These are phyloP conservation scores for Kazachstania psychrophila DNA, from an alignment of 805 yeast species.

Conservation along the genomic window DNA sequence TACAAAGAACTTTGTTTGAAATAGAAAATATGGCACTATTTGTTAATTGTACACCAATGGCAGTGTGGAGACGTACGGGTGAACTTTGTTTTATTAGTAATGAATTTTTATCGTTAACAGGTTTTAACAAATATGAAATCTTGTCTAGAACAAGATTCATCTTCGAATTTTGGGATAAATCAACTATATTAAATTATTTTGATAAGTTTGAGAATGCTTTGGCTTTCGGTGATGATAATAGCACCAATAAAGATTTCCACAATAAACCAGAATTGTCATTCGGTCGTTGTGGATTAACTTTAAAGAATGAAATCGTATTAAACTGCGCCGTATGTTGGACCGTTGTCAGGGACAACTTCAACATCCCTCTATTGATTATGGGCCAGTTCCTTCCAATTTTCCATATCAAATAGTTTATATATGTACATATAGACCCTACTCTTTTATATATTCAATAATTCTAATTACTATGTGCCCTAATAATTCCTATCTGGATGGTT, in stretches of 20 bases:
- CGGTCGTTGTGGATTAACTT: conserved; percentile 32
- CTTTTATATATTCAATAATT: too few species aligned
- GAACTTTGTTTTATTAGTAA: conserved; percentile 73
- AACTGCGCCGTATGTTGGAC: conserved; percentile 80
- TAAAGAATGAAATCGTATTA: conserved; percentile 34
- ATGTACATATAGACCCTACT: too few species aligned
- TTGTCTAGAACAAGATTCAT: conserved; percentile 56
- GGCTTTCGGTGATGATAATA: conserved; percentile 40
- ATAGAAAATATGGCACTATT: conserved; percentile 40
- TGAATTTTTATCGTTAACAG: conserved; percentile 62
- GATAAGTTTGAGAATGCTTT: conserved; percentile 52
- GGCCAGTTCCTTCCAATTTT: conserved; percentile 62
- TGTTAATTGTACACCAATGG: conserved; percentile 62
- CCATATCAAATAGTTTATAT: too few species aligned
- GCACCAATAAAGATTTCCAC: not conserved
- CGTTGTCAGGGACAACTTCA: conserved; percentile 72
- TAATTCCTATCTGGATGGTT: too few species aligned
- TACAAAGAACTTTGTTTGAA: conserved; percentile 50
- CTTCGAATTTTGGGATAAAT: conserved; percentile 76
- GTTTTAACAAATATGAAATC: conserved; percentile 49
- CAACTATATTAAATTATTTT: conserved; percentile 62
- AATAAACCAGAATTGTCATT: conserved; percentile 8
- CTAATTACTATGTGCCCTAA: too few species aligned
- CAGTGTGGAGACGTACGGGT: conserved; percentile 80
- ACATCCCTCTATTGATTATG: conserved; percentile 73